These are phyloP conservation scores for Stellera chamaejasme DNA, from an alignment of 345 rosid species.

Conservation along the genomic window DNA sequence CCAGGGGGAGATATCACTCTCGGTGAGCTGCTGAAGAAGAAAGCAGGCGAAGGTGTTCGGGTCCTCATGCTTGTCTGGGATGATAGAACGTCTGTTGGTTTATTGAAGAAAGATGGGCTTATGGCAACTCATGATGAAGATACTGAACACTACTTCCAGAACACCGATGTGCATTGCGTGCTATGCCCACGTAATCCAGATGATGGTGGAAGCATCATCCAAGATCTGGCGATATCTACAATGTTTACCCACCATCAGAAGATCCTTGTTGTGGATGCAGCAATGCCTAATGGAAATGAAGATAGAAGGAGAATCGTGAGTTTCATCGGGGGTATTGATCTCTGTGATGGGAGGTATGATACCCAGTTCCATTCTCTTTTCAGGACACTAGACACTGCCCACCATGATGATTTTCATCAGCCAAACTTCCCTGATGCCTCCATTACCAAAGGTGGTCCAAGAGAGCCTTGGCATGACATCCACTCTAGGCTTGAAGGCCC, in stretches of 20 bases:
- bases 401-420: conserved; percentile 12
- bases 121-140: conserved; percentile 99
- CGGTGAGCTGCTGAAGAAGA: conserved; percentile 89
- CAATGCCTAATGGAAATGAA: conserved; percentile 57
- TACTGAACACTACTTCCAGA: conserved; percentile 57
- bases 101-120: conserved; percentile 80
- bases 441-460: conserved; percentile 12
- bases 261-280: conserved; percentile 84
- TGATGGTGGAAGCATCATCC: conserved; percentile 93
- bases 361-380: conserved; percentile 31
- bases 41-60: conserved; percentile 88
- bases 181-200: conserved; percentile 96
- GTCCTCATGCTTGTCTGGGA: conserved; percentile 96
- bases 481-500: conserved; percentile 6
- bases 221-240: conserved; percentile 75
- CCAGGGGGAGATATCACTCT: conserved; percentile 78
- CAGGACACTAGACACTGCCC: conserved; percentile 8
- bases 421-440: conserved; percentile 3
- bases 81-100: conserved; percentile 89
- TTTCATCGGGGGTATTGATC: conserved; percentile 95
- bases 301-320: conserved; percentile 82
- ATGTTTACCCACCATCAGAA: conserved; percentile 99
- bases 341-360: conserved; percentile 96
- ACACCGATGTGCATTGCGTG: conserved; percentile 75
- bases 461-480: conserved; percentile 14